Evolutionary conservation across 768 basidiomycete species (phyloP).

Genomic region (Pisolithus microcarpus): DNA sequence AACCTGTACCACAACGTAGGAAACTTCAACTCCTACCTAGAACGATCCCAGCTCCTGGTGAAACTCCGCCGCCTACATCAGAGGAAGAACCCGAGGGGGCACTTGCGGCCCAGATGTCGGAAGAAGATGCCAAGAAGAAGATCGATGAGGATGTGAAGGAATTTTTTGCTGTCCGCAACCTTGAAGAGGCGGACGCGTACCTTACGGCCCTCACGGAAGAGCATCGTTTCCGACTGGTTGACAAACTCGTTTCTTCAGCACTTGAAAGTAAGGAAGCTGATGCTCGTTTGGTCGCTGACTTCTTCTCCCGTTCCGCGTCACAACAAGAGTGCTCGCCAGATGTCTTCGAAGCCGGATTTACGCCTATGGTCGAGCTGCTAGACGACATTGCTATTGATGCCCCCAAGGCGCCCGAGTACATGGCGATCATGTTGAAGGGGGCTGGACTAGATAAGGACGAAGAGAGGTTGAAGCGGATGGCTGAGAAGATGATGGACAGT

Average conservation of each 20-base stretch:
- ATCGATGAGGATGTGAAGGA: constrained; percentile 80
- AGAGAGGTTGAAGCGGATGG: constrained; percentile 48
- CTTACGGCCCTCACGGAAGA: constrained; percentile 65
- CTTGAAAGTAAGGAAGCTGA: constrained; percentile 80
- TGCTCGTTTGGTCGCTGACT: constrained; percentile 66
- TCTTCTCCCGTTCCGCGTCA: constrained; percentile 57
- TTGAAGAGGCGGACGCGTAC: constrained; percentile 85
- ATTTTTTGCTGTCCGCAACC: constrained; percentile 75
- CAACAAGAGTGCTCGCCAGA: constrained; percentile 54
- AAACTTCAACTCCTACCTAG: constrained; percentile 73
- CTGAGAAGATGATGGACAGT: constrained; percentile 53
- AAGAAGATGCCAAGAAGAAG: constrained; percentile 63
- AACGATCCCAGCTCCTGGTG: constrained; percentile 55
- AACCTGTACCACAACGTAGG: constrained; percentile 49
- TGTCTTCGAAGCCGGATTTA: constrained; percentile 71
- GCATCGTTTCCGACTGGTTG: constrained; percentile 60
- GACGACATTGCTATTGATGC: constrained; percentile 89
- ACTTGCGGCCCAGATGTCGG: constrained; percentile 43
- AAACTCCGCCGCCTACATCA: constrained; percentile 37
- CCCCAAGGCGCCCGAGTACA: constrained; percentile 73
- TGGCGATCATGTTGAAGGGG: constrained; percentile 69
- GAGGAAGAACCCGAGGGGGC: constrained; percentile 43
- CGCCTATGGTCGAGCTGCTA: constrained; percentile 61
- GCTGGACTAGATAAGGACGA: constrained; percentile 53
- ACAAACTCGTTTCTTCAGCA: constrained; percentile 65